A percentile compares a stretch with the other conserved stretches of the same genome.
Conservation (phyloP, 768 basidiomycete species). For the Sarcomyxa edulis region DNA sequence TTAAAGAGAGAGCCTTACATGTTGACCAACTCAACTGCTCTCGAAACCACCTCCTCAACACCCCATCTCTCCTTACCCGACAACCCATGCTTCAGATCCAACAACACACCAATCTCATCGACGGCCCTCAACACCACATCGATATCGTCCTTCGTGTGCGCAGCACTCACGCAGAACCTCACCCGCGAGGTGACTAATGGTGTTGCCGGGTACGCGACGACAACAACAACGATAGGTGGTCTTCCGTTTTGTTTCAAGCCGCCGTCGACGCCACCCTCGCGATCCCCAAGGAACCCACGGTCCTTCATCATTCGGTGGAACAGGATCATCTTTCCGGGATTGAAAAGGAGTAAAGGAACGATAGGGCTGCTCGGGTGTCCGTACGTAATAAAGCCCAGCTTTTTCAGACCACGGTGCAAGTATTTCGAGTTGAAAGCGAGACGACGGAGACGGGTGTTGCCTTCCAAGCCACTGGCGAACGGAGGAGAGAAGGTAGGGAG, state of each 20-base stretch:
- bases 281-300: too few relatives aligned
- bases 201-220: constrained; percentile 89
- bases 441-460: constrained; percentile 73
- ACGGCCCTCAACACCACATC: constrained; percentile 81
- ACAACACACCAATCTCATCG: constrained; percentile 85
- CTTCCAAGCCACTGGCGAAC: constrained; percentile 82
- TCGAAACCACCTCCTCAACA: constrained; percentile 64
- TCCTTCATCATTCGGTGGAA: constrained; percentile 89
- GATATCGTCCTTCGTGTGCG: constrained; percentile 97
- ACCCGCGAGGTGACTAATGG: constrained; percentile 84
- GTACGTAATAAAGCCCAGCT: constrained; percentile 96
- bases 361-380: constrained; percentile 90
- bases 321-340: constrained; percentile 89
- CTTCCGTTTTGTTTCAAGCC: too few relatives aligned
- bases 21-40: constrained; percentile 72
- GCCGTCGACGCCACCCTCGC: too few relatives aligned
- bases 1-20: too few relatives aligned
- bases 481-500: constrained; percentile 61
- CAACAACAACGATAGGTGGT: constrained; percentile 85
- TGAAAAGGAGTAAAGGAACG: constrained; percentile 87
- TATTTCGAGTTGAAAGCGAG: constrained; percentile 96
- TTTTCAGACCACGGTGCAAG: constrained; percentile 77
- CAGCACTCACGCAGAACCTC: constrained; percentile 89
- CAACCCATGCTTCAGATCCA: constrained; percentile 84
- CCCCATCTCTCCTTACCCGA: constrained; percentile 61